Percentiles rank a stretch among this genome's conserved stretches.
Evolutionary conservation across 2,329 filamentous ascomycete species (phyloP).

Genomic region (Trichoderma gracile): DNA sequence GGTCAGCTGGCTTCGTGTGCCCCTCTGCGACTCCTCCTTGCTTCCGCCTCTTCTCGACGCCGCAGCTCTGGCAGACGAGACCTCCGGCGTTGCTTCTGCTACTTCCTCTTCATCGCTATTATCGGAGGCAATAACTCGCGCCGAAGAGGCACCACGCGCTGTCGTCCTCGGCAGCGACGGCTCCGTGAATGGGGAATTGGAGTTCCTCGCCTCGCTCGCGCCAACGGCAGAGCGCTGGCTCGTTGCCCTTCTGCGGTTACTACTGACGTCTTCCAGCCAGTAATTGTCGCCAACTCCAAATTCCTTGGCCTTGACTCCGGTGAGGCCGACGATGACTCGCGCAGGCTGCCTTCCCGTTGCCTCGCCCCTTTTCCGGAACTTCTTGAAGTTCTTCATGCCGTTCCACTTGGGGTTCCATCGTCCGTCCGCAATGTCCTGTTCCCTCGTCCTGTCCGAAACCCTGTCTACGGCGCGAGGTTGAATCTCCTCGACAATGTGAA

Average conservation of each 20-base stretch:
- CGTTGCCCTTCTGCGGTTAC: conserved; percentile 35
- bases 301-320: conserved; percentile 69
- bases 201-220: conserved; percentile 15
- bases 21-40: conserved; percentile 34
- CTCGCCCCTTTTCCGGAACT: conserved; percentile 67
- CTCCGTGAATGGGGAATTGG: conserved; percentile 17
- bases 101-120: conserved; percentile 40
- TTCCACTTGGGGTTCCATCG: conserved; percentile 92
- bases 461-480: conserved; percentile 52
- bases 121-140: conserved; percentile 38
- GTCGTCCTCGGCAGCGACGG: conserved; percentile 24
- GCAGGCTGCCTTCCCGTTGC: conserved; percentile 44
- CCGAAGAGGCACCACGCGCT: conserved; percentile 28
- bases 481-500: conserved; percentile 78
- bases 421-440: conserved; percentile 54
- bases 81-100: conserved; percentile 1
- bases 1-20: conserved; percentile 35
- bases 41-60: conserved; percentile 28
- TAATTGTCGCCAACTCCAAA: conserved; percentile 76
- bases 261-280: conserved; percentile 62
- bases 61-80: neutral
- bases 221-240: conserved; percentile 32
- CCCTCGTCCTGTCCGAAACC: conserved; percentile 37
- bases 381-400: conserved; percentile 94
- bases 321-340: conserved; percentile 66